These are phyloP conservation scores for Bretschneidera sinensis DNA, from an alignment of 345 rosid species.

Conservation along the genomic window DNA sequence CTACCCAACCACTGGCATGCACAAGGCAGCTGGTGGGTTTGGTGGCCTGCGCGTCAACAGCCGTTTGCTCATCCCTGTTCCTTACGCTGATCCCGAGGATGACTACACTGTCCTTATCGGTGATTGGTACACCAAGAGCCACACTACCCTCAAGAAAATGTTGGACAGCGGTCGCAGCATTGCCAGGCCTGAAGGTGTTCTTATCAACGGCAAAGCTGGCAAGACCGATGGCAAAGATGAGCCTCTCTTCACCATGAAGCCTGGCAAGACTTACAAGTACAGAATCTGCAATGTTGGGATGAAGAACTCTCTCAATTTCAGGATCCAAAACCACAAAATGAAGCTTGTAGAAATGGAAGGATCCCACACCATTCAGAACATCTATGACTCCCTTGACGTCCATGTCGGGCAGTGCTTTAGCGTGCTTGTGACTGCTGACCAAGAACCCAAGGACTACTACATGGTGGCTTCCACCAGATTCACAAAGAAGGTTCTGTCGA, in stretches of 20 bases:
- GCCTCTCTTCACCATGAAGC: conserved; percentile 55
- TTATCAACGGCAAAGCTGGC: conserved; percentile 54
- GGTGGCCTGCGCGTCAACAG: conserved; percentile 70
- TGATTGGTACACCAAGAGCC: conserved; percentile 65
- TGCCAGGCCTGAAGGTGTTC: conserved; percentile 51
- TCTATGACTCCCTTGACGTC: conserved; percentile 59
- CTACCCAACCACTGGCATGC: conserved; percentile 47
- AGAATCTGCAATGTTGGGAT: conserved; percentile 65
- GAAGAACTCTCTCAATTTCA: conserved; percentile 54
- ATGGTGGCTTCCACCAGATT: conserved; percentile 65
- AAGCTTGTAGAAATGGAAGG: conserved; percentile 75
- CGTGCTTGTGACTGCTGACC: conserved; percentile 49
- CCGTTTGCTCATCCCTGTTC: conserved; percentile 65
- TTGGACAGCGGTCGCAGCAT: conserved; percentile 52
- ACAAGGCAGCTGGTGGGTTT: conserved; percentile 54
- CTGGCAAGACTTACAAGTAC: conserved; percentile 53
- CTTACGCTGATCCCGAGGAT: conserved; percentile 57
- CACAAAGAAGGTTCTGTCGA: conserved; percentile 24
- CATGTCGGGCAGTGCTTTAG: conserved; percentile 61
- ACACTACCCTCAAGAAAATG: conserved; percentile 29
- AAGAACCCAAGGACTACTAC: conserved; percentile 51
- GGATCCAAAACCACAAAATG: conserved; percentile 59
- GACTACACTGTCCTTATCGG: conserved; percentile 66
- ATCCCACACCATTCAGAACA: conserved; percentile 57
- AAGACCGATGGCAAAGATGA: conserved; percentile 30